phyloP scores from a whole-genome alignment of 129 eudicot species.

The Artemisia argyi region DNA sequence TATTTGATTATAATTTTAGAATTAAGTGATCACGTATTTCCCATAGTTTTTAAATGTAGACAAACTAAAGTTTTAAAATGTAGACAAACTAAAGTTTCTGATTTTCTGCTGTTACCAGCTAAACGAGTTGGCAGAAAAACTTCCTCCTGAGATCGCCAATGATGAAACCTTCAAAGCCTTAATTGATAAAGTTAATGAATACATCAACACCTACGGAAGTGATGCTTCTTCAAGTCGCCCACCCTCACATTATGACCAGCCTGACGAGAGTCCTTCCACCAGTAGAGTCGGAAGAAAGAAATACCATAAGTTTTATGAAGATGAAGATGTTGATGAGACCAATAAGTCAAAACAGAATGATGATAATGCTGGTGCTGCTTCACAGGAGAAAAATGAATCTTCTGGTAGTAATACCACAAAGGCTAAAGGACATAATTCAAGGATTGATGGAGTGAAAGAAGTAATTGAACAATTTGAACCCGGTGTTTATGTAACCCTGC shows the following conservation, averaged over 20 bases:
- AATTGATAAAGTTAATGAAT: slow-evolving; percentile 38
- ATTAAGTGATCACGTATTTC: too few species aligned
- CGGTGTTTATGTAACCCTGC: slow-evolving; percentile 77
- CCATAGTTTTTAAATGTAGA: too few species aligned
- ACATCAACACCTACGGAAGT: slow-evolving; percentile 33
- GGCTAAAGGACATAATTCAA: slow-evolving; percentile 27
- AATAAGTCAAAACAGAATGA: slow-evolving; percentile 25
- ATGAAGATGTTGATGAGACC: slow-evolving; percentile 28
- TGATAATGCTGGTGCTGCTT: slow-evolving; percentile 29
- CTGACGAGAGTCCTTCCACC: slow-evolving; percentile 17
- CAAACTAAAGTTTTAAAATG: too few species aligned
- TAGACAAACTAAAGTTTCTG: not conserved
- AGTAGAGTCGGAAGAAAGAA: slow-evolving; percentile 24
- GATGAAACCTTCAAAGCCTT: slow-evolving; percentile 47
- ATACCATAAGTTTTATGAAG: slow-evolving; percentile 34
- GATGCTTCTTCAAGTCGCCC: slow-evolving; percentile 32
- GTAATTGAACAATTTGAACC: slow-evolving; percentile 84
- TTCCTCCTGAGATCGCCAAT: slow-evolving; percentile 47
- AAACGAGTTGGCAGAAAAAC: slow-evolving; percentile 54
- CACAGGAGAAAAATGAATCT: slow-evolving; percentile 34
- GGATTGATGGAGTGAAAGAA: slow-evolving; percentile 50
- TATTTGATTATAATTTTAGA: not conserved
- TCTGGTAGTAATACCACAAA: slow-evolving; percentile 33
- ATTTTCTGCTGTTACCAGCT: slow-evolving; percentile 37
- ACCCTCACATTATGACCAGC: slow-evolving; percentile 21